A percentile compares a stretch with the other conserved stretches of the same genome.
Conservation (phyloP, 306 rosid genomes). For the Inga oerstediana region DNA sequence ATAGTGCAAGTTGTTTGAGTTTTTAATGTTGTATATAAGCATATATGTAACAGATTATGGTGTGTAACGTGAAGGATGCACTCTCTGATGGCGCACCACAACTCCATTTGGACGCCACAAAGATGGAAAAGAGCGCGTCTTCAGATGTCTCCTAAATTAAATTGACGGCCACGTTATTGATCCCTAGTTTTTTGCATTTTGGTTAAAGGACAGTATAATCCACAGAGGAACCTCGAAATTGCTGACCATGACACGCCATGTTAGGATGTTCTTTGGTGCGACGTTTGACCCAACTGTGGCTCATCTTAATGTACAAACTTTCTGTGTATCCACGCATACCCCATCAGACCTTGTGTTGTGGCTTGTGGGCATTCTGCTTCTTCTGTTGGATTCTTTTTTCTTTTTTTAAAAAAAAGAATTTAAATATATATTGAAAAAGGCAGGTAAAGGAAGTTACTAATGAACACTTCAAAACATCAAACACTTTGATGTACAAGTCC, state of each 20-base stretch:
- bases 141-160: constrained; percentile 39
- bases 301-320: constrained; percentile 29
- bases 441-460: constrained; percentile 26
- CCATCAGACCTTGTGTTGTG: background rate
- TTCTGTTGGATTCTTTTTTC: background rate
- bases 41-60: background rate
- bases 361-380: background rate
- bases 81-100: constrained; percentile 40
- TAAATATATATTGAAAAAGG: background rate
- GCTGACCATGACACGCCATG: constrained; percentile 27
- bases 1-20: background rate
- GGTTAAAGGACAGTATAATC: constrained; percentile 36
- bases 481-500: background rate
- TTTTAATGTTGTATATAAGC: background rate
- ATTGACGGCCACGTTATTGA: constrained; percentile 22
- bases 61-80: constrained; percentile 49
- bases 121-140: constrained; percentile 44
- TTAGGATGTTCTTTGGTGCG: constrained; percentile 31
- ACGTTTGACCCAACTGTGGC: constrained; percentile 21
- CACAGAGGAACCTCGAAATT: constrained; percentile 34
- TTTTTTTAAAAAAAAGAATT: background rate
- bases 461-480: constrained; percentile 26
- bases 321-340: constrained; percentile 21
- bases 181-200: constrained; percentile 20
- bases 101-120: constrained; percentile 43